phyloP scores from a whole-genome alignment of 768 basidiomycete genomes.

The Mycena vulgaris region DNA sequence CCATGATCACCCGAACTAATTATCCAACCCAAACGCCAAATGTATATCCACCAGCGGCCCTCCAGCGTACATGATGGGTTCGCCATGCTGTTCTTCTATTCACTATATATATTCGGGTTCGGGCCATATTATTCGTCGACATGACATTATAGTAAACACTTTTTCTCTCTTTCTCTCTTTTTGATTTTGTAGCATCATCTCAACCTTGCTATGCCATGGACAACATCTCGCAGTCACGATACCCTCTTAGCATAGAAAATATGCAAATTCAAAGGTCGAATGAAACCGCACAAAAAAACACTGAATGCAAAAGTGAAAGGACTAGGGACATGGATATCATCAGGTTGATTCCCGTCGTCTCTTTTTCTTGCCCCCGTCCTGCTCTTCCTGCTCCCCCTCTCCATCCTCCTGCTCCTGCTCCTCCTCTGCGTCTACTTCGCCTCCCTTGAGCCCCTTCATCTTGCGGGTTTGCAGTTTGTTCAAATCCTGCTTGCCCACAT shows the following conservation, averaged over 20 bases:
- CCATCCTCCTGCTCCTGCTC: conserved; percentile 41
- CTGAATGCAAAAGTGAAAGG: neutral
- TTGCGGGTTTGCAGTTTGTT: conserved; percentile 90
- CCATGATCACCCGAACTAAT: conserved; percentile 57
- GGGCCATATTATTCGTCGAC: conserved; percentile 45
- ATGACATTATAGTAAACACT: neutral
- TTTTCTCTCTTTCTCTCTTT: conserved; percentile 37
- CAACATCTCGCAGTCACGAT: conserved; percentile 73
- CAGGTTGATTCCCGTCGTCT: conserved; percentile 32
- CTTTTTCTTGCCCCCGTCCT: conserved; percentile 37
- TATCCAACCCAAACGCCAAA: conserved; percentile 56
- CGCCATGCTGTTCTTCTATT: conserved; percentile 40
- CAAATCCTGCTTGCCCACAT: conserved; percentile 92
- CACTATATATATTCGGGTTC: conserved; percentile 45
- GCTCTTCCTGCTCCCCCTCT: conserved; percentile 35
- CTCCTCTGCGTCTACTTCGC: conserved; percentile 38
- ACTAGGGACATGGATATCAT: neutral
- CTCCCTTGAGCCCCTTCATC: conserved; percentile 92
- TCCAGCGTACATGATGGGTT: conserved; percentile 58
- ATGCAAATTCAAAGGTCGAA: conserved; percentile 37
- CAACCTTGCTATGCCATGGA: conserved; percentile 67
- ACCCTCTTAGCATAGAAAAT: conserved; percentile 62
- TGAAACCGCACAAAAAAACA: conserved; percentile 31
- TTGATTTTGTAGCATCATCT: conserved; percentile 64
- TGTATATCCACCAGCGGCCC: conserved; percentile 59